Evolutionary conservation across 75 land plant genomes (phyloP).

Genomic region (Selaginella tamariscina): DNA sequence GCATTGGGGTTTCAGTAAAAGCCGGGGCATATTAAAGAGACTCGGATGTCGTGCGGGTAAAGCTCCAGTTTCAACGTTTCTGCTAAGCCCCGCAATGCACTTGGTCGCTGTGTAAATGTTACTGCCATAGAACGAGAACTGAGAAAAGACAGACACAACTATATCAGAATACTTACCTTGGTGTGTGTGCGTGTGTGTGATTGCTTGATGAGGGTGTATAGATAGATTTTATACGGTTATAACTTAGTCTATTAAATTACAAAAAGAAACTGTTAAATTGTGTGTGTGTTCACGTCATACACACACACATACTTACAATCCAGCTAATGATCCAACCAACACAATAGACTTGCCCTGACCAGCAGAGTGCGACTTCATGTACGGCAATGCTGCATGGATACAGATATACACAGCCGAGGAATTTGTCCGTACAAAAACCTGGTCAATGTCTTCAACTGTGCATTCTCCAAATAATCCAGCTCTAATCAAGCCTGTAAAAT

Average conservation of each 20-base stretch:
- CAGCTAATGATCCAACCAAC: constrained; percentile 28
- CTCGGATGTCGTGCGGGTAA: constrained; percentile 25
- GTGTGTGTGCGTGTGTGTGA: too few species aligned
- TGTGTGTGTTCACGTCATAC: too few species aligned
- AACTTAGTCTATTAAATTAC: too few species aligned
- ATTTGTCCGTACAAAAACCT: constrained; percentile 25
- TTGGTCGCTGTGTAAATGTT: constrained; percentile 33
- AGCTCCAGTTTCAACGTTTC: constrained; percentile 30
- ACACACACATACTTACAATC: constrained; percentile 18
- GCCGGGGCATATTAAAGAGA: constrained; percentile 31
- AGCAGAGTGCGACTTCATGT: constrained; percentile 20
- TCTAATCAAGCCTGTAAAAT: constrained; percentile 1
- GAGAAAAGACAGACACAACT: constrained; percentile 12
- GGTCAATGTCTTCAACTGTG: constrained; percentile 23
- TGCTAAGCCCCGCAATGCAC: constrained; percentile 31
- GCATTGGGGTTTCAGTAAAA: constrained; percentile 26
- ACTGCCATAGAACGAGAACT: constrained; percentile 28
- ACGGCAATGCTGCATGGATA: constrained; percentile 29
- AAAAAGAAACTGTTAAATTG: neutral
- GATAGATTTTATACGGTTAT: too few species aligned
- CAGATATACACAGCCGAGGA: constrained; percentile 23
- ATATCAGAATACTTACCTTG: too few species aligned
- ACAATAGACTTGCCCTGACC: constrained; percentile 26
- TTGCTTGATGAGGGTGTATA: too few species aligned
- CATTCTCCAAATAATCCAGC: constrained; percentile 24